Conservation (phyloP, 1,139 yeast genomes). For the Citeromyces siamensis region DNA sequence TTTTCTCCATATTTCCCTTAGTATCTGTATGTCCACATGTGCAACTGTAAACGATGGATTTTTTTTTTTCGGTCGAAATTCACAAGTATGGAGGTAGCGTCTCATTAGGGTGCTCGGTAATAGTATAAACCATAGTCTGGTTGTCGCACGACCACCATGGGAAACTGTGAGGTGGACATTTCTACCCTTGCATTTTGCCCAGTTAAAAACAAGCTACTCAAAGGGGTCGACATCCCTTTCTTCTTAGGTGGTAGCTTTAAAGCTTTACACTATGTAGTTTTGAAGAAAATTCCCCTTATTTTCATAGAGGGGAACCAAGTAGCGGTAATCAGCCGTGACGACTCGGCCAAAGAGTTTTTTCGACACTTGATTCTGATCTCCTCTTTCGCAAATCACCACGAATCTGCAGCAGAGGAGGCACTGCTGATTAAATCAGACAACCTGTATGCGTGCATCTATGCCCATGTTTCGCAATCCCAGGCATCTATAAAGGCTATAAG, state of each 20-base stretch:
- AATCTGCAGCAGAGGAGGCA: constrained; percentile 1
- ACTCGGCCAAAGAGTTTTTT: neutral
- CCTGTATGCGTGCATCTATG: neutral
- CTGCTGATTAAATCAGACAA: neutral
- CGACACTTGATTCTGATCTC: neutral
- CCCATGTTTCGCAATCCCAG: neutral
- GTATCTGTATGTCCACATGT: too few species aligned
- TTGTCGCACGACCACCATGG: neutral
- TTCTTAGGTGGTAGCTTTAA: neutral
- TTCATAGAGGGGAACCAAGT: neutral
- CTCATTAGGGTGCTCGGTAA: too few species aligned
- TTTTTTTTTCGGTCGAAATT: neutral
- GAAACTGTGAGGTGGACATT: neutral
- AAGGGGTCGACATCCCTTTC: neutral
- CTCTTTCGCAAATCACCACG: neutral
- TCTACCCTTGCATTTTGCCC: constrained; percentile 1
- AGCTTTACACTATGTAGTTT: neutral
- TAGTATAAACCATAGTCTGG: too few species aligned
- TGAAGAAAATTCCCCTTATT: neutral
- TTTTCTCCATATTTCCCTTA: constrained; percentile 4
- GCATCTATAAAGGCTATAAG: neutral
- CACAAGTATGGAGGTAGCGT: too few species aligned
- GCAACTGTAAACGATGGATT: too few species aligned
- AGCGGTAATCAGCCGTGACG: neutral
- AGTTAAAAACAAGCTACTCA: neutral